A percentile compares a stretch with the other conserved stretches of the same genome.
phyloP scores from a whole-genome alignment of 129 eudicot species.

The Pulicaria dysenterica region DNA sequence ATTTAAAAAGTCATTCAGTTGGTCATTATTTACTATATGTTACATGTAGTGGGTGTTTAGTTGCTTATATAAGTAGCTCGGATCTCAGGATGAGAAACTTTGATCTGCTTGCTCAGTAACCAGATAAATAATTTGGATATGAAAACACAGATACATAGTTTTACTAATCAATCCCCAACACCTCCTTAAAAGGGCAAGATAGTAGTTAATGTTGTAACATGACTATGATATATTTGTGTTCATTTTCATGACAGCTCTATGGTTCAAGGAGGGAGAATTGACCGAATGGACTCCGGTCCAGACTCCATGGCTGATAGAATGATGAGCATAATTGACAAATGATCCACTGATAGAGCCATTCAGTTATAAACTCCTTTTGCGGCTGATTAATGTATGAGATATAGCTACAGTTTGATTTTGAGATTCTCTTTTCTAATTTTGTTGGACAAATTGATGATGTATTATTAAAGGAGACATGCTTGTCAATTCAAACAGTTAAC shows the following conservation, averaged over 20 bases:
- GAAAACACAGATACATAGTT: too few relatives aligned
- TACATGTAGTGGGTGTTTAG: too few relatives aligned
- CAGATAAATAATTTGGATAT: too few relatives aligned
- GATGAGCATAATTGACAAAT: constrained; percentile 12
- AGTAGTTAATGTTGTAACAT: background rate
- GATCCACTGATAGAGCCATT: constrained; percentile 20
- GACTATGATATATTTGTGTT: constrained; percentile 10
- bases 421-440: constrained; percentile 18
- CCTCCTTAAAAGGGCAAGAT: background rate
- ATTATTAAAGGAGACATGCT: background rate
- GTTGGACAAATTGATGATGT: background rate
- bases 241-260: constrained; percentile 57
- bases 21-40: background rate
- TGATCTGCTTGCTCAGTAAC: too few relatives aligned
- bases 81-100: too few relatives aligned
- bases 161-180: too few relatives aligned
- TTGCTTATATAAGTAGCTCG: too few relatives aligned
- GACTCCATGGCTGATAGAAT: constrained; percentile 85
- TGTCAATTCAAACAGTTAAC: background rate
- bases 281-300: constrained; percentile 73
- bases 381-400: constrained; percentile 33
- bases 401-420: background rate
- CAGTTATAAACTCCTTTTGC: constrained; percentile 18
- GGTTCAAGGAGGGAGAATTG: constrained; percentile 97
- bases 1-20: background rate